Base-by-base conservation (phyloP, 2,329 filamentous ascomycete genomes). In the Shiraia bambusicola region DNA sequence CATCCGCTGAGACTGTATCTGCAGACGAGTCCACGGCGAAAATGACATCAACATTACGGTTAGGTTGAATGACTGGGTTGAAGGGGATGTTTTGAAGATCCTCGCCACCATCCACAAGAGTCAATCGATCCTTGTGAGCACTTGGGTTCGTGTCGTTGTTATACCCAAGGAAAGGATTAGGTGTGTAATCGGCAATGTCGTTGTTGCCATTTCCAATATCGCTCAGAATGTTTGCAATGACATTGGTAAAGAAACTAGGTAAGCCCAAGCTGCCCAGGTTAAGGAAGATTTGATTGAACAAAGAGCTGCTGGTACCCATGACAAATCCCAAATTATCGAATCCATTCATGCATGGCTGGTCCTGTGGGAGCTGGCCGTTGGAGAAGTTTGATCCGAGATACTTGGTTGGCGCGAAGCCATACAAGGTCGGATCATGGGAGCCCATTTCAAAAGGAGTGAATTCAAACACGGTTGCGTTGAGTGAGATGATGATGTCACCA, bases 281-380 rank as follows among this genome's bases (percentile, higher is more conserved):
- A 3, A 90, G 74, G 13, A 95, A 70, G 56, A 87, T 79, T 56
- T 83, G 75, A 71, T 95, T 95, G 77, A 95, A 95, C 2, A 95
- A 76, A 0, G 87, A 86, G 1, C 84, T 88, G 15, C 85, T 89
- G 0, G 90, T 95, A 36, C 90, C 90, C 81, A 95, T 89, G 17
- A 95, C 74, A 61, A 81, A 95, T 6, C 88, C 88, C 16, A 80
- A 79, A 56, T 90, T 90, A 69, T 95, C 91, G 50, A 90, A 90
- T 1, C 91, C 91, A 6, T 78, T 75, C 12, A 94, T 77, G 60
- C 91, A 95, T 19, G 70, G 64, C 30, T 79, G 77, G 40, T 75
- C 65, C 9, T 72, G 62, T 0, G 78, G 70, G 14, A 93, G 66
- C 6, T 64, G 59, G 14, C 88, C 88, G 5, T 71, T 74, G 28